Conservation (phyloP, 2,329 filamentous ascomycete species). For the Clarireedia monteithiana region DNA sequence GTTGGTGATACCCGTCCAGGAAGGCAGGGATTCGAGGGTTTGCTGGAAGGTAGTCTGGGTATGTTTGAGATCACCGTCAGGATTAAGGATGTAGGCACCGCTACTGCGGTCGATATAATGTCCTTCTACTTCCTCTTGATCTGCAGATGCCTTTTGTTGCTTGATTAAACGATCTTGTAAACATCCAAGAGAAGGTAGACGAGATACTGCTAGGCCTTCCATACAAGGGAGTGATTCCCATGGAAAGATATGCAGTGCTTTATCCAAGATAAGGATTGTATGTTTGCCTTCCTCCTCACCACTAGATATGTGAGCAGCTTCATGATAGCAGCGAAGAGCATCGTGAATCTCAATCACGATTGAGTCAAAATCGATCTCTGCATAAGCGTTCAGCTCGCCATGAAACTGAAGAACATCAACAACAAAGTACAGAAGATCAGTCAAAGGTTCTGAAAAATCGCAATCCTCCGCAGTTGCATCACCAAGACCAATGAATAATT, state of each 20-base stretch:
- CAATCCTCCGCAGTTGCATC: conserved; percentile 57
- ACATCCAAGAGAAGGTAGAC: conserved; percentile 79
- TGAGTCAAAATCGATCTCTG: conserved; percentile 91
- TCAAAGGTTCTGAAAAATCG: conserved; percentile 83
- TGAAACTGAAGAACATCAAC: conserved; percentile 96
- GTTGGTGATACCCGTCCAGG: conserved; percentile 64
- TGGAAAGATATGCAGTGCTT: conserved; percentile 81
- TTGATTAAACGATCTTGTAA: conserved; percentile 64
- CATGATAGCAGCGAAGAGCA: conserved; percentile 72
- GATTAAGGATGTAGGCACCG: conserved; percentile 82
- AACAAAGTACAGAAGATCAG: conserved; percentile 90
- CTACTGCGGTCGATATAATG: conserved; percentile 46
- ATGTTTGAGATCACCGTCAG: conserved; percentile 70
- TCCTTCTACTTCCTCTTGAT: conserved; percentile 31
- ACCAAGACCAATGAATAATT: conserved; percentile 82
- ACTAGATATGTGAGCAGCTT: conserved; percentile 31
- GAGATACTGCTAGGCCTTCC: conserved; percentile 68
- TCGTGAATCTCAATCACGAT: conserved; percentile 87
- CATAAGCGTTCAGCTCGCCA: conserved; percentile 91
- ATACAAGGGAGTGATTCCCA: conserved; percentile 95
- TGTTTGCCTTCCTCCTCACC: conserved; percentile 45
- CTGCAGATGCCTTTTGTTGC: conserved; percentile 14
- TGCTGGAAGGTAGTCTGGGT: conserved; percentile 71
- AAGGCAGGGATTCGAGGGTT: conserved; percentile 53
- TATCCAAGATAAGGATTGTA: conserved; percentile 85